phyloP scores from a whole-genome alignment of 208 protist genomes.

The Acanthamoeba castellanii region DNA sequence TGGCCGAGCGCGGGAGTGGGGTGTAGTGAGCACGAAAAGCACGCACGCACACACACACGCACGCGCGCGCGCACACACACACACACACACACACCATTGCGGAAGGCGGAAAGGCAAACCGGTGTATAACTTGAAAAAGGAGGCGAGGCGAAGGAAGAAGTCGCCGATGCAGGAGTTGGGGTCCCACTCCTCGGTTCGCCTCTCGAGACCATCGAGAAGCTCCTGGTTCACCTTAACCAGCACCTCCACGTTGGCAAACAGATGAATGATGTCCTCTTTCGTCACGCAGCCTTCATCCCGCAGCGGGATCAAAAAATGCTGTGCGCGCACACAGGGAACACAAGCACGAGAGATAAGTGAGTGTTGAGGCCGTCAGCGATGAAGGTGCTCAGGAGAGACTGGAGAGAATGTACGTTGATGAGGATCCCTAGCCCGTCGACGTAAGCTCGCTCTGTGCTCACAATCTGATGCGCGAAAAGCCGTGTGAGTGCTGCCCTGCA shows the following conservation, averaged over 20 bases:
- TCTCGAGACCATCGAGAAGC: constrained; percentile 3
- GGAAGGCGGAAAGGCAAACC: neutral
- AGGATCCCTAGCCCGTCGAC: neutral
- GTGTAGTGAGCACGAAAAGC: neutral
- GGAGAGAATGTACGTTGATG: neutral
- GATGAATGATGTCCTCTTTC: constrained; percentile 4
- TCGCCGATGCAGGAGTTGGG: constrained; percentile 8
- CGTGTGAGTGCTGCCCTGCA: neutral
- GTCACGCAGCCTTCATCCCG: neutral
- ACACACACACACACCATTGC: neutral
- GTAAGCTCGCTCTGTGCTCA: constrained; percentile 51
- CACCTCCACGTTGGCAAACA: constrained; percentile 49
- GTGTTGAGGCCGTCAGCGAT: neutral
- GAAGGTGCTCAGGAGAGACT: neutral
- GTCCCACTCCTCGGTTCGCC: constrained; percentile 41
- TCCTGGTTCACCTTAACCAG: constrained; percentile 36
- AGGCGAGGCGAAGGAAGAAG: constrained; percentile 19
- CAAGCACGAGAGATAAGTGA: neutral
- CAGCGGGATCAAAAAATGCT: constrained; percentile 8
- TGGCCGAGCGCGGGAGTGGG: neutral
- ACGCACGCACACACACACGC: neutral
- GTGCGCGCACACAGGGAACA: neutral
- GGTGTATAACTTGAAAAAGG: constrained; percentile 45
- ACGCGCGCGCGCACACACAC: too few relatives aligned
- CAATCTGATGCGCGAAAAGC: neutral